phyloP scores from a whole-genome alignment of 1,284 basidiomycete species.

The Puccinia triticina region DNA sequence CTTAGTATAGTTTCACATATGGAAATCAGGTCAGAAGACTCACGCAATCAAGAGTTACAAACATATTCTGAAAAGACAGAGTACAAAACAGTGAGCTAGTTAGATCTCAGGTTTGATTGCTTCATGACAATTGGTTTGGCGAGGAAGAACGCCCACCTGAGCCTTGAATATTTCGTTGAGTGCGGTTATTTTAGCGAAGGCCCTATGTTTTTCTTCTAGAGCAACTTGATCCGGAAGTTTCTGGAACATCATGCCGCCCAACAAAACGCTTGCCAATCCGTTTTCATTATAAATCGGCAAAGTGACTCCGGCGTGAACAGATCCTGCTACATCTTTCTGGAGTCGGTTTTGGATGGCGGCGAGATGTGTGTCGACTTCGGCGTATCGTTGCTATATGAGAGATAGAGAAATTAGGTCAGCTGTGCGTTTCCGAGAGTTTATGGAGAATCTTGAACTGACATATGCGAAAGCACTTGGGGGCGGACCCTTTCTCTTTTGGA shows the following conservation, averaged over 20 bases:
- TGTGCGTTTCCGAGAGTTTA: neutral
- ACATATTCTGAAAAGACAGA: slow-evolving; percentile 22
- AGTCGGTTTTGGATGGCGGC: slow-evolving; percentile 7
- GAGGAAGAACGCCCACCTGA: neutral
- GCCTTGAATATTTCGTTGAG: slow-evolving; percentile 21
- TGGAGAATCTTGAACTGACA: neutral
- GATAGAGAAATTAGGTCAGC: neutral
- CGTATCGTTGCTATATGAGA: slow-evolving; percentile 3
- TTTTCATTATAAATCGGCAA: slow-evolving; percentile 13
- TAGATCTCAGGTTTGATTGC: too few relatives aligned
- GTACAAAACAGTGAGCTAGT: too few relatives aligned
- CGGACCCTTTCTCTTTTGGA: neutral
- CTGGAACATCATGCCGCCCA: slow-evolving; percentile 8
- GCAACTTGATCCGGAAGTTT: neutral
- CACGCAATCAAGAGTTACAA: slow-evolving; percentile 27
- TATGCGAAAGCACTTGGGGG: slow-evolving; percentile 6
- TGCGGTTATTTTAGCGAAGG: slow-evolving; percentile 15
- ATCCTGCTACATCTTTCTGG: neutral
- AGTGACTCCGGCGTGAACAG: neutral
- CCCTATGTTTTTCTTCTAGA: neutral
- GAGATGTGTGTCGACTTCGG: slow-evolving; percentile 29
- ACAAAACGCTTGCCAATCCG: slow-evolving; percentile 14
- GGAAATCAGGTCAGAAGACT: neutral
- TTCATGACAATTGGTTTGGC: neutral
- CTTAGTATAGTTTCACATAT: neutral